Conservation (phyloP, 305 asterid genomes). For the Solanum hybrid region DNA sequence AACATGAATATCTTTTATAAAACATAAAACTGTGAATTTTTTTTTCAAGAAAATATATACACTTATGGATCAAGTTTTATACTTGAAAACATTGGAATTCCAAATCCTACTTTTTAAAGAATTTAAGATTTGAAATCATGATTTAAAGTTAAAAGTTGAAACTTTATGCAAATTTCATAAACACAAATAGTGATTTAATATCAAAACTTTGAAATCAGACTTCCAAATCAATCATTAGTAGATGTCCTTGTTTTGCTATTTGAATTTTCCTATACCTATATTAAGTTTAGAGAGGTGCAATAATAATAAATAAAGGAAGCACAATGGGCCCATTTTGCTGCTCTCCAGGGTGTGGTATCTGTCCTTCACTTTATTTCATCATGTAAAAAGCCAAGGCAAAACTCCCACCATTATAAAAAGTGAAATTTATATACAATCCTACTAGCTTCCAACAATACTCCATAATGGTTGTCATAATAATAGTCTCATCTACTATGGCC, state of each 20-base stretch:
- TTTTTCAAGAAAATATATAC: neutral
- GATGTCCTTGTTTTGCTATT: neutral
- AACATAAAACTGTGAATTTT: neutral
- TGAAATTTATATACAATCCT: neutral
- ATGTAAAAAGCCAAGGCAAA: neutral
- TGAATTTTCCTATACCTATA: neutral
- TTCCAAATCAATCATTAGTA: neutral
- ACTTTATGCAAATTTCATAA: neutral
- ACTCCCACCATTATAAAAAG: neutral
- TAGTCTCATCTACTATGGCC: neutral
- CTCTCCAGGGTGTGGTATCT: neutral
- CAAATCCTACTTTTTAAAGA: neutral
- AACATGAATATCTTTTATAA: neutral
- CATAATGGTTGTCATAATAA: neutral
- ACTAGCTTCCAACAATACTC: neutral
- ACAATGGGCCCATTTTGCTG: neutral
- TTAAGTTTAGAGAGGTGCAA: neutral
- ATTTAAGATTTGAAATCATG: neutral
- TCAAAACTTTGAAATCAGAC: neutral
- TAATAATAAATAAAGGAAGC: neutral
- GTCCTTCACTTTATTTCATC: neutral
- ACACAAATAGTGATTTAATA: neutral
- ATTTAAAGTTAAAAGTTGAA: neutral
- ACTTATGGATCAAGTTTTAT: neutral
- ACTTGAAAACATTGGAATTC: neutral